These are phyloP conservation scores for Friedmanniomyces simplex DNA, from an alignment of 495 filamentous ascomycete species.

Conservation along the genomic window DNA sequence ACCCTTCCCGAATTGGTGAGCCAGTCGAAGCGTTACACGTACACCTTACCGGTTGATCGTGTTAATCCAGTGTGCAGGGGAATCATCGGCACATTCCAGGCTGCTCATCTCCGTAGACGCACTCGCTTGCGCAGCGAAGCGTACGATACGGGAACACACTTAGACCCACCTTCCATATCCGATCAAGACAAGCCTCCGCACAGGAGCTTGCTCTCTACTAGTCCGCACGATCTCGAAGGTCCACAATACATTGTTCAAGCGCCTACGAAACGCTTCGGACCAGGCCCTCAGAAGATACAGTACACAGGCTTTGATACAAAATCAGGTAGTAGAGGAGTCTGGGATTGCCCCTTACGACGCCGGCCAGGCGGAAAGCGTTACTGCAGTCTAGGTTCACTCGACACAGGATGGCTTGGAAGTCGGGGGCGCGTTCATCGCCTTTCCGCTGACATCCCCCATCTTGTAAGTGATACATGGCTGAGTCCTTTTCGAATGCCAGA, in stretches of 20 bases:
- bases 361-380: background rate
- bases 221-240: background rate
- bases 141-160: background rate
- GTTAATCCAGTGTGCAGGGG: background rate
- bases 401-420: too few relatives aligned
- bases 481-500: too few relatives aligned
- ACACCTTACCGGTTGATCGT: background rate
- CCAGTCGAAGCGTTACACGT: background rate
- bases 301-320: background rate
- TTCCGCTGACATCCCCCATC: background rate
- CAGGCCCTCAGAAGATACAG: too few relatives aligned
- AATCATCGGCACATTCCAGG: background rate
- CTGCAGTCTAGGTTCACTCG: too few relatives aligned
- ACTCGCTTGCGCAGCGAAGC: background rate
- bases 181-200: background rate
- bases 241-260: too few relatives aligned
- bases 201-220: background rate
- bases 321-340: background rate
- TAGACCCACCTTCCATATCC: background rate
- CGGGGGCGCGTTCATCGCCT: background rate
- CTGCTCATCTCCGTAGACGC: too few relatives aligned
- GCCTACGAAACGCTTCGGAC: too few relatives aligned
- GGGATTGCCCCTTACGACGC: background rate
- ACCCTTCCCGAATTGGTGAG: background rate
- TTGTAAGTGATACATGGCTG: too few relatives aligned